A percentile compares a stretch with the other conserved stretches of the same genome.
Evolutionary conservation across 495 filamentous ascomycete genomes (phyloP).

Genomic region (Neurospora sp.): DNA sequence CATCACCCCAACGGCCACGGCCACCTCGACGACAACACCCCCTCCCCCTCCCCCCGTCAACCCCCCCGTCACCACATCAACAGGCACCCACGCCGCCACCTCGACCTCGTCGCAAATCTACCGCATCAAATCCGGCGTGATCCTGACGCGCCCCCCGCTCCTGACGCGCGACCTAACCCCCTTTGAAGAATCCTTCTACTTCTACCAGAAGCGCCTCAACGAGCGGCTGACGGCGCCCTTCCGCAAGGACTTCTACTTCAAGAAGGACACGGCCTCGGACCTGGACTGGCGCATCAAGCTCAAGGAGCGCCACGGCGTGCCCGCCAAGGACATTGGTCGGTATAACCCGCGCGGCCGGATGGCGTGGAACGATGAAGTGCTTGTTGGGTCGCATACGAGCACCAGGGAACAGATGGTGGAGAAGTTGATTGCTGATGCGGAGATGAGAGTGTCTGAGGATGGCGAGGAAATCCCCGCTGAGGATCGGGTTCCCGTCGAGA

Average conservation of each 20-base stretch:
- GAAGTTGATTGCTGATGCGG: slow-evolving; percentile 63
- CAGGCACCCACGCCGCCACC: slow-evolving; percentile 9
- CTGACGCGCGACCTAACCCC: slow-evolving; percentile 73
- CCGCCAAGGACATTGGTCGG: slow-evolving; percentile 72
- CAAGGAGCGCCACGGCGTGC: slow-evolving; percentile 54
- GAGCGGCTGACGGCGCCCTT: slow-evolving; percentile 87
- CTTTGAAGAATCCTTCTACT: slow-evolving; percentile 87
- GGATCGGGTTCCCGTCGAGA: slow-evolving; percentile 59
- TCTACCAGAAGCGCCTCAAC: slow-evolving; percentile 95
- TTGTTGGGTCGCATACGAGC: slow-evolving; percentile 56
- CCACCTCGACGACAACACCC: not conserved
- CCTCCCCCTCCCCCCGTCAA: not conserved
- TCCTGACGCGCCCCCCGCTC: slow-evolving; percentile 80
- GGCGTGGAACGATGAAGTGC: slow-evolving; percentile 87
- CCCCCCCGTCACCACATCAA: slow-evolving; percentile 2
- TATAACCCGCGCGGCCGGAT: slow-evolving; percentile 70
- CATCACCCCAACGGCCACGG: too few species aligned
- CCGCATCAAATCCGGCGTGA: slow-evolving; percentile 64
- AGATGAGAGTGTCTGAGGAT: slow-evolving; percentile 52
- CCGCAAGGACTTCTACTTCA: slow-evolving; percentile 90
- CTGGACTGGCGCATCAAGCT: slow-evolving; percentile 86
- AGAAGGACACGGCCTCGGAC: slow-evolving; percentile 73
- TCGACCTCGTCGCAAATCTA: slow-evolving; percentile 31
- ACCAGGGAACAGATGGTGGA: slow-evolving; percentile 44
- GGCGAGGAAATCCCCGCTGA: slow-evolving; percentile 50